Evolutionary conservation across 2,329 filamentous ascomycete genomes (phyloP), one percentile per base, ranked within the genome.

Genomic region (Teratosphaeria viscida): DNA sequence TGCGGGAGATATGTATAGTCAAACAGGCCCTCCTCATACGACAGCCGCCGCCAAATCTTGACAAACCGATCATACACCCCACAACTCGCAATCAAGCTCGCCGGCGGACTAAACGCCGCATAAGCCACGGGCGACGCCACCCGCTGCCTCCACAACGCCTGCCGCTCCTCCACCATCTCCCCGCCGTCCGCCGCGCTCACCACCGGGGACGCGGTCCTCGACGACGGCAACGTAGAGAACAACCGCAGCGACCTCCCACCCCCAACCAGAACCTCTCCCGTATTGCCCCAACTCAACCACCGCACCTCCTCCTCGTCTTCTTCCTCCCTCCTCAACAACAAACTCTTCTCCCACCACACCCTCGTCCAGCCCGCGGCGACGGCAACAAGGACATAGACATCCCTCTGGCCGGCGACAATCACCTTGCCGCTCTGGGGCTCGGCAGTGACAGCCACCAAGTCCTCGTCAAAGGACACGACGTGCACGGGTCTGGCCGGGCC

Each of bases 1-100:
- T 99, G 94, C n/a, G 85, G 80, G 1, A 99, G 83, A 73, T 97
- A 97, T 32, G 86, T 86, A 67, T 95, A 86, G 68, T 97, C 92
- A 74, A 97, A 97, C 59, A 88, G 82, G 47, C 90, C 87, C 66
- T 95, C 88, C 60, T 90, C 90, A 70, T 92, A 96, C 8, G 88
- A 88, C 27, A 95, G 78, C 57, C 92, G 83, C 63, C 91, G 85
- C 94, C 95, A 99, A 67, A 97, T 83, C 75, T 99, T 97, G 65
- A 95, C 85, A 23, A 97, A 77, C 57, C 87, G 82, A 73, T 97
- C 94, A 70, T 89, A 84, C 56, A 81, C 78, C 52, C 90, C 88
- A 12, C 88, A 83, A 1, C 89, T 92, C 19, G 91, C 92, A 57
- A 97, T 90, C 62, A 95, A 85, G 23, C 86, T 86, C 12, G 90